Percentiles rank a stretch among this genome's conserved stretches.
These are phyloP conservation scores for Mallotus japonicus DNA, from an alignment of 441 rosid genomes.

Conservation along the genomic window DNA sequence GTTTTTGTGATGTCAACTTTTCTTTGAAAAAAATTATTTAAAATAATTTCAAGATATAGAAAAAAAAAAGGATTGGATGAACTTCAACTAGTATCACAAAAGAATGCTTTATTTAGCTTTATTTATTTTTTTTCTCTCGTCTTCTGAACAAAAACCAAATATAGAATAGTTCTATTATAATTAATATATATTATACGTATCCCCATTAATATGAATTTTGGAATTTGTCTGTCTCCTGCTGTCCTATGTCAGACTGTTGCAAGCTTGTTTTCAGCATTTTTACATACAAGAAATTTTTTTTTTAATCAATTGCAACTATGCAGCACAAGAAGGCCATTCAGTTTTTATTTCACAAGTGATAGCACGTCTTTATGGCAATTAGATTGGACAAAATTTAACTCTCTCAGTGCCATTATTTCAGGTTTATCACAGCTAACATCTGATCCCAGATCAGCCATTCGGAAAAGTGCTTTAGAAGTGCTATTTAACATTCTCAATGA, in stretches of 20 bases:
- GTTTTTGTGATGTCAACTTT: no score
- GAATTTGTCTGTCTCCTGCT: neutral
- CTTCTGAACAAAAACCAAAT: no score
- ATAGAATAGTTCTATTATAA: no score
- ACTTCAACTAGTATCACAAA: no score
- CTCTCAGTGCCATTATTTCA: constrained; percentile 38
- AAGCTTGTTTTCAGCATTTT: neutral
- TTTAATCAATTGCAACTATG: neutral
- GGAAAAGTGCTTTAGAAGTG: constrained; percentile 88
- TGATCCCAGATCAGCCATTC: constrained; percentile 76
- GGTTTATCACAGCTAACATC: constrained; percentile 84
- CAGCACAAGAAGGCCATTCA: neutral
- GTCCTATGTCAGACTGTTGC: neutral
- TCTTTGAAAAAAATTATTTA: no score
- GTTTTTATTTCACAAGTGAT: neutral
- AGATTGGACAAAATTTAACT: neutral
- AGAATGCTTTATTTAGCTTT: no score
- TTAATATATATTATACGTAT: no score
- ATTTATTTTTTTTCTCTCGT: no score
- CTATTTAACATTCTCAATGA: constrained; percentile 93
- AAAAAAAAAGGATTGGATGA: no score
- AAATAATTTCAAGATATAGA: no score
- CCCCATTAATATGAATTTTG: no score
- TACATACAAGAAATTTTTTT: neutral
- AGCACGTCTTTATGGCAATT: neutral